Evolutionary conservation across 441 rosid species (phyloP).

Genomic region (California macrophylla): DNA sequence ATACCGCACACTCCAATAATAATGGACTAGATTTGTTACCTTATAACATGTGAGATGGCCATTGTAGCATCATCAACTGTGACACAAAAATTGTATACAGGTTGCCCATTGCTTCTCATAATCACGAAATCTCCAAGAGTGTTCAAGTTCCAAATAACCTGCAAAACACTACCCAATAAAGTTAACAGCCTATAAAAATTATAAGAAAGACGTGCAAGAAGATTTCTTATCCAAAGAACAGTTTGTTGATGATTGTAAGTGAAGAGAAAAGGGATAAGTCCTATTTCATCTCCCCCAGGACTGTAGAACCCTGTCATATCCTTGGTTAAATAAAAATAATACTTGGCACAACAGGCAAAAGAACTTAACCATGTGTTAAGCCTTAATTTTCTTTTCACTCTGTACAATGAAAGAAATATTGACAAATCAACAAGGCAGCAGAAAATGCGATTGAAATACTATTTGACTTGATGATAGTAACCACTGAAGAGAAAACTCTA

Average conservation of each 20-base stretch:
- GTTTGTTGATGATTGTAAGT: background rate
- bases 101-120: conserved; percentile 97
- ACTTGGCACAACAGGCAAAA: background rate
- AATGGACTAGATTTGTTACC: conserved; percentile 32
- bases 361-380: background rate
- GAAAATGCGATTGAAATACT: background rate
- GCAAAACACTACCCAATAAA: conserved; percentile 48
- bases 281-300: background rate
- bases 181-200: conserved; percentile 28
- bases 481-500: background rate
- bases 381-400: background rate
- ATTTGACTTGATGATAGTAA: background rate
- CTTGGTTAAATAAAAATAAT: too few relatives aligned
- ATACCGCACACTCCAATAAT: background rate
- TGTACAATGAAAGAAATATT: background rate
- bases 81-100: conserved; percentile 92
- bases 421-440: background rate
- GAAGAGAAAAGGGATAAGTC: background rate
- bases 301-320: background rate
- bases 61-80: conserved; percentile 95
- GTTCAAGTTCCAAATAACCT: conserved; percentile 86
- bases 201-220: background rate
- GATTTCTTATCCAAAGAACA: background rate
- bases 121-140: conserved; percentile 94
- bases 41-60: conserved; percentile 92